These are phyloP conservation scores for Backusella tuberculispora DNA, from an alignment of 192 early-diverging fungal genomes.

Conservation along the genomic window DNA sequence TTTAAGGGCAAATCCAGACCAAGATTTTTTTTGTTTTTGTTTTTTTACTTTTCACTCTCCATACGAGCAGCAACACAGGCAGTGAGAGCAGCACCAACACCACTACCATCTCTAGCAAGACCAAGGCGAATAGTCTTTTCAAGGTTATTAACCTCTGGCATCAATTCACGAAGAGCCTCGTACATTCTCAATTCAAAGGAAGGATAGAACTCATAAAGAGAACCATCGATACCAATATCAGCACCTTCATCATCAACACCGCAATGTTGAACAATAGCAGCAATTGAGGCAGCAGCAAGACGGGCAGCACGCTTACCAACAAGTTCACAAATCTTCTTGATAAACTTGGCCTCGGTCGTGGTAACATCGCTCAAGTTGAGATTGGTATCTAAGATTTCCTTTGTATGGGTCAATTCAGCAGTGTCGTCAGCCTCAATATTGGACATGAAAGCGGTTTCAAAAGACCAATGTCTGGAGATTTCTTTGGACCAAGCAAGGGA, in stretches of 20 bases:
- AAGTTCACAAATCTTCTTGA: slow-evolving; percentile 81
- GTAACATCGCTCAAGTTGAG: slow-evolving; percentile 67
- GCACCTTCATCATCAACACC: slow-evolving; percentile 52
- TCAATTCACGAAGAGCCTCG: slow-evolving; percentile 71
- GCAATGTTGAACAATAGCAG: slow-evolving; percentile 71
- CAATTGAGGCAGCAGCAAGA: slow-evolving; percentile 71
- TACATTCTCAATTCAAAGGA: slow-evolving; percentile 70
- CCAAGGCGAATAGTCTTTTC: slow-evolving; percentile 29
- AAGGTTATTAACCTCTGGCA: slow-evolving; percentile 47
- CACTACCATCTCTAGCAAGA: slow-evolving; percentile 45
- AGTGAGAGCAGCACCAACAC: slow-evolving; percentile 44
- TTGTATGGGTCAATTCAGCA: slow-evolving; percentile 62
- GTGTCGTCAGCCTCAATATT: slow-evolving; percentile 74
- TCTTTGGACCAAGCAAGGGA: slow-evolving; percentile 45
- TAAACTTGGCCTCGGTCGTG: slow-evolving; percentile 75
- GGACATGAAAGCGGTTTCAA: slow-evolving; percentile 82
- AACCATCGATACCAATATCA: slow-evolving; percentile 72
- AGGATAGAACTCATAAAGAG: slow-evolving; percentile 68
- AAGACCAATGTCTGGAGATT: slow-evolving; percentile 72
- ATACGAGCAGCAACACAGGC: slow-evolving; percentile 39
- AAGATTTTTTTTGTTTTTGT: slow-evolving; percentile 6
- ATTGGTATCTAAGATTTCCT: slow-evolving; percentile 73
- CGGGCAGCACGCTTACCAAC: slow-evolving; percentile 89
- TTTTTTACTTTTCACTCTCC: slow-evolving; percentile 11
- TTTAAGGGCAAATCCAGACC: not conserved